Conservation (phyloP, 2,329 filamentous ascomycete species). For the Colletotrichum lentis region DNA sequence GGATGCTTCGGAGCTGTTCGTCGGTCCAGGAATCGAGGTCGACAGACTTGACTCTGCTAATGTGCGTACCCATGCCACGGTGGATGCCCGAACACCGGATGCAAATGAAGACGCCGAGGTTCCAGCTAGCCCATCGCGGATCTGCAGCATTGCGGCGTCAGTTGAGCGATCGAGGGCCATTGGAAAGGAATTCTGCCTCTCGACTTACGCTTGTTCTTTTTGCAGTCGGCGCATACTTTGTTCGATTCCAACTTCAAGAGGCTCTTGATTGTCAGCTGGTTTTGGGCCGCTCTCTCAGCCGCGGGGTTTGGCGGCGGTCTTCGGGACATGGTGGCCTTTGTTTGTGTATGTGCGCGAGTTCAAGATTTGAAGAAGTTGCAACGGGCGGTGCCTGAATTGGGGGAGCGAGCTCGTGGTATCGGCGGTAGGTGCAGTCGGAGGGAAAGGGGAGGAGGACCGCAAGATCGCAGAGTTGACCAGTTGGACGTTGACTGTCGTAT, state of each 20-base stretch:
- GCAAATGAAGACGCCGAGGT: slow-evolving; percentile 95
- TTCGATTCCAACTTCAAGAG: slow-evolving; percentile 94
- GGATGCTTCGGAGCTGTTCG: slow-evolving; percentile 91
- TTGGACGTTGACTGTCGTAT: slow-evolving; percentile 23
- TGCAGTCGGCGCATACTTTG: slow-evolving; percentile 98
- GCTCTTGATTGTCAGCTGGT: slow-evolving; percentile 91
- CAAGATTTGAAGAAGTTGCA: background rate
- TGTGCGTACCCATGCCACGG: slow-evolving; percentile 98
- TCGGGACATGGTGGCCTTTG: slow-evolving; percentile 72
- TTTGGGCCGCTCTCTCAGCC: slow-evolving; percentile 89
- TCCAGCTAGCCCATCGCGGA: slow-evolving; percentile 99
- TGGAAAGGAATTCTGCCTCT: background rate
- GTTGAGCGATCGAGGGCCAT: background rate
- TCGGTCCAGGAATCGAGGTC: slow-evolving; percentile 99
- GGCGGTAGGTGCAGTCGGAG: background rate
- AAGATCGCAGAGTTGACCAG: slow-evolving; percentile 30
- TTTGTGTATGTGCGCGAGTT: background rate
- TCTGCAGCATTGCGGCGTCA: slow-evolving; percentile 60
- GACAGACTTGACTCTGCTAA: slow-evolving; percentile 96
- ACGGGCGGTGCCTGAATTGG: background rate
- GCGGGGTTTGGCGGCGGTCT: slow-evolving; percentile 74
- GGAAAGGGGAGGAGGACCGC: slow-evolving; percentile 14
- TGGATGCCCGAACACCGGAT: slow-evolving; percentile 99
- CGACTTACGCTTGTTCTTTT: slow-evolving; percentile 91
- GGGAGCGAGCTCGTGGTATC: background rate